A percentile compares a stretch with the other conserved stretches of the same genome.
Conservation (phyloP, 1,284 basidiomycete species). For the Caloboletus firmus region DNA sequence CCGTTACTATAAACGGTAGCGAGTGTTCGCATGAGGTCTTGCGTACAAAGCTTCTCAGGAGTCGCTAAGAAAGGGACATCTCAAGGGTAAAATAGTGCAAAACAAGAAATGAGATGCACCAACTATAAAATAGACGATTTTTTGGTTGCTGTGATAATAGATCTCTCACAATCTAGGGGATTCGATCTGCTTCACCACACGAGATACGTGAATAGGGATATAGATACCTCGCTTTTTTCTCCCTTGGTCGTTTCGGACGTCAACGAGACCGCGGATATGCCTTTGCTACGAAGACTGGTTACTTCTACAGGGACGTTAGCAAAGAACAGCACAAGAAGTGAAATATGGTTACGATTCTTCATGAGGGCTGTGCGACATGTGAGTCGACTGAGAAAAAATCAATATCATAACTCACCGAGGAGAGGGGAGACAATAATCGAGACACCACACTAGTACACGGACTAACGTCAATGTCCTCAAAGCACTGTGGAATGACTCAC, state of each 20-base stretch:
- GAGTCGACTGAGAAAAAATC: neutral
- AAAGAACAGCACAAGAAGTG: neutral
- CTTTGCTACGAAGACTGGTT: slow-evolving; percentile 53
- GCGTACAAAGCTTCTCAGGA: slow-evolving; percentile 68
- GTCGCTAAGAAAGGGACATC: slow-evolving; percentile 46
- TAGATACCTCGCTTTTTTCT: slow-evolving; percentile 55
- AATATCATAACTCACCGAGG: slow-evolving; percentile 43
- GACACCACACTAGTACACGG: slow-evolving; percentile 53
- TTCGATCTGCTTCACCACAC: neutral
- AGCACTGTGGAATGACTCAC: slow-evolving; percentile 34
- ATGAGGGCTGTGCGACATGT: slow-evolving; percentile 62
- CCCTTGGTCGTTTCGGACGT: slow-evolving; percentile 61
- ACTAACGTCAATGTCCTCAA: neutral
- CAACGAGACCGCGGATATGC: slow-evolving; percentile 61
- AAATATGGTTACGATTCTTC: slow-evolving; percentile 64
- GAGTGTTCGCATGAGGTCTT: slow-evolving; percentile 55
- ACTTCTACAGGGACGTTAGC: slow-evolving; percentile 52
- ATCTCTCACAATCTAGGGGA: slow-evolving; percentile 59
- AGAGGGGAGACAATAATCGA: slow-evolving; percentile 81
- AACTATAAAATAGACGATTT: slow-evolving; percentile 73
- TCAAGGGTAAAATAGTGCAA: slow-evolving; percentile 12
- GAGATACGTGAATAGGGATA: slow-evolving; percentile 22
- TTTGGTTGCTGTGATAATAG: slow-evolving; percentile 59
- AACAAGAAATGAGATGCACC: slow-evolving; percentile 25
- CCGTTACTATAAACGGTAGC: slow-evolving; percentile 50